These are phyloP conservation scores for Aureobasidium sp. DNA, from an alignment of 2,329 filamentous ascomycete genomes.

Conservation along the genomic window DNA sequence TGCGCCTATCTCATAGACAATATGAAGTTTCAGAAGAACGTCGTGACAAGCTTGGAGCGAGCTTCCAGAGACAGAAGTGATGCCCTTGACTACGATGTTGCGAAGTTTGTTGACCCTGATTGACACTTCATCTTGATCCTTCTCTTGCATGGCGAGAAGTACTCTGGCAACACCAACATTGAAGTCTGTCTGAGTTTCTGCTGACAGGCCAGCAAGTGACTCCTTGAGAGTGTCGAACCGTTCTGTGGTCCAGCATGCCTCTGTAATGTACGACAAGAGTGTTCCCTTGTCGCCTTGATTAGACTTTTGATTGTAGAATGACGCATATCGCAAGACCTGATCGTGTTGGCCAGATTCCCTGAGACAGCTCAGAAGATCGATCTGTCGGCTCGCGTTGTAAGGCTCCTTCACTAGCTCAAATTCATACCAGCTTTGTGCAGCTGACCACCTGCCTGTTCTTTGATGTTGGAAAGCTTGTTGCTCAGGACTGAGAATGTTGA, in stretches of 20 bases:
- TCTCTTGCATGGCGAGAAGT: conserved; percentile 53
- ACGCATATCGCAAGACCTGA: conserved; percentile 16
- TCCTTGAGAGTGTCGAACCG: conserved; percentile 70
- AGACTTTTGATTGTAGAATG: conserved; percentile 32
- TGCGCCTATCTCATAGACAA: conserved; percentile 78
- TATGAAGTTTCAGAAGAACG: conserved; percentile 76
- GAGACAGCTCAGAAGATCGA: conserved; percentile 78
- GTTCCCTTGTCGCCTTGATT: conserved; percentile 25
- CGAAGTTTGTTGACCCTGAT: conserved; percentile 58
- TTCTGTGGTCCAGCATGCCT: conserved; percentile 85
- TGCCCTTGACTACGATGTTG: conserved; percentile 61
- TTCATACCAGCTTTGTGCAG: conserved; percentile 97
- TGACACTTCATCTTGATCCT: conserved; percentile 47
- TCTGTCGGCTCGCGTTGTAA: conserved; percentile 67
- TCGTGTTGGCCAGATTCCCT: conserved; percentile 81
- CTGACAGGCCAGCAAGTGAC: conserved; percentile 46
- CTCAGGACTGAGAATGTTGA: conserved; percentile 81
- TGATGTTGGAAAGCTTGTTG: conserved; percentile 90
- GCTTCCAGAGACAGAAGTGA: conserved; percentile 69
- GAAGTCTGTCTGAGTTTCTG: conserved; percentile 57
- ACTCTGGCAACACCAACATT: conserved; percentile 71
- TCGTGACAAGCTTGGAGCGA: conserved; percentile 82
- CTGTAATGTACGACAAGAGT: conserved; percentile 77
- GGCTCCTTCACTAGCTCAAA: conserved; percentile 64
- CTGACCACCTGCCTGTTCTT: conserved; percentile 88